Evolutionary conservation across 345 rosid genomes (phyloP).

Genomic region (Citrus hindsii): DNA sequence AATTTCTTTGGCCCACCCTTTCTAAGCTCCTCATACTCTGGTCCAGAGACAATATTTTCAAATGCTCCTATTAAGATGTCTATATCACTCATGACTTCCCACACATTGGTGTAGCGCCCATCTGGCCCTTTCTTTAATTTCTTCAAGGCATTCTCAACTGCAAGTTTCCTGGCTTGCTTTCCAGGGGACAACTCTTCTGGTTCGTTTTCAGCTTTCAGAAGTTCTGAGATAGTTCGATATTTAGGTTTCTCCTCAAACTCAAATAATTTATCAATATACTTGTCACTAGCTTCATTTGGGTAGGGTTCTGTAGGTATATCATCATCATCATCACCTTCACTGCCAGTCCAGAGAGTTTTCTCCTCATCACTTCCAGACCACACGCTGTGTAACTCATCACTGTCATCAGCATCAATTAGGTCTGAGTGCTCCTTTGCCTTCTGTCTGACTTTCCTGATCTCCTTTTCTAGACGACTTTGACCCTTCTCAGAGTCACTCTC

Average conservation of each 20-base stretch:
- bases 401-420: slow-evolving; percentile 76
- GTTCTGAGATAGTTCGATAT: slow-evolving; percentile 77
- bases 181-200: slow-evolving; percentile 89
- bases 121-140: slow-evolving; percentile 94
- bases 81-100: slow-evolving; percentile 93
- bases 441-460: slow-evolving; percentile 65
- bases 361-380: slow-evolving; percentile 97
- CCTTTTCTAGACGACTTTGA: slow-evolving; percentile 35
- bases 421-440: slow-evolving; percentile 70
- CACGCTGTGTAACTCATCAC: slow-evolving; percentile 78
- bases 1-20: slow-evolving; percentile 88
- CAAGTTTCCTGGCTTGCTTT: slow-evolving; percentile 85
- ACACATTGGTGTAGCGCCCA: slow-evolving; percentile 82
- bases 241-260: slow-evolving; percentile 94
- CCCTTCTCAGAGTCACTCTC: slow-evolving; percentile 38
- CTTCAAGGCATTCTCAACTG: slow-evolving; percentile 90
- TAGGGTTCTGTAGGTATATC: slow-evolving; percentile 80
- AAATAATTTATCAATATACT: slow-evolving; percentile 69
- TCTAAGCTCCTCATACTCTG: slow-evolving; percentile 91
- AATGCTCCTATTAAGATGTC: slow-evolving; percentile 87
- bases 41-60: slow-evolving; percentile 86
- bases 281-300: slow-evolving; percentile 77
- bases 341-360: slow-evolving; percentile 90
- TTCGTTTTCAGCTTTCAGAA: slow-evolving; percentile 70
- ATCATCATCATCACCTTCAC: slow-evolving; percentile 75